These are phyloP conservation scores for Rutstroemia sp. DNA, from an alignment of 2,329 filamentous ascomycete genomes.

Conservation along the genomic window DNA sequence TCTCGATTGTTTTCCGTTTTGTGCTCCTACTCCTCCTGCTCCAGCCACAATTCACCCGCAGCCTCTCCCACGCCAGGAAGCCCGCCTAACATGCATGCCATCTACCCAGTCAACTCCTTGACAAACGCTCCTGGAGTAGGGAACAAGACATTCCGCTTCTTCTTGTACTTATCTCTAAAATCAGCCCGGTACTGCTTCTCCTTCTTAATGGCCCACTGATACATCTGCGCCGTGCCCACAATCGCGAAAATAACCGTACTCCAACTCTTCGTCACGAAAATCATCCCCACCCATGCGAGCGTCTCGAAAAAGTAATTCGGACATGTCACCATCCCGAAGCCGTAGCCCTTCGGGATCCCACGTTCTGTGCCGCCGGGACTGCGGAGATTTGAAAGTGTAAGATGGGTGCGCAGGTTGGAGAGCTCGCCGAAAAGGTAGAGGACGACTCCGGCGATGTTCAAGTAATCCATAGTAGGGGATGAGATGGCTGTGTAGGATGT, in stretches of 20 bases:
- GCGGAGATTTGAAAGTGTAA: slow-evolving; percentile 70
- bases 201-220: slow-evolving; percentile 82
- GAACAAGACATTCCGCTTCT: slow-evolving; percentile 81
- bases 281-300: slow-evolving; percentile 77
- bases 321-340: slow-evolving; percentile 83
- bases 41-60: too few species aligned
- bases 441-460: slow-evolving; percentile 61
- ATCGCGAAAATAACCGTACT: slow-evolving; percentile 69
- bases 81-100: too few species aligned
- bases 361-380: slow-evolving; percentile 75
- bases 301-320: slow-evolving; percentile 97
- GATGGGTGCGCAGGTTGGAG: slow-evolving; percentile 72
- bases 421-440: slow-evolving; percentile 74
- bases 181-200: slow-evolving; percentile 84
- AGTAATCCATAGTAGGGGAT: slow-evolving; percentile 27
- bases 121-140: slow-evolving; percentile 30
- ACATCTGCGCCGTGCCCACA: slow-evolving; percentile 74
- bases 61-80: too few species aligned
- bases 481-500: slow-evolving; percentile 53
- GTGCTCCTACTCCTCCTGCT: too few species aligned
- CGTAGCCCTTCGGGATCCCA: slow-evolving; percentile 78
- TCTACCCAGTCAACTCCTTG: too few species aligned
- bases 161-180: slow-evolving; percentile 91
- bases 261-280: slow-evolving; percentile 71
- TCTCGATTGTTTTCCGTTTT: too few species aligned